Conservation (phyloP, 441 rosid genomes). For the Euphorbia celastroides region DNA sequence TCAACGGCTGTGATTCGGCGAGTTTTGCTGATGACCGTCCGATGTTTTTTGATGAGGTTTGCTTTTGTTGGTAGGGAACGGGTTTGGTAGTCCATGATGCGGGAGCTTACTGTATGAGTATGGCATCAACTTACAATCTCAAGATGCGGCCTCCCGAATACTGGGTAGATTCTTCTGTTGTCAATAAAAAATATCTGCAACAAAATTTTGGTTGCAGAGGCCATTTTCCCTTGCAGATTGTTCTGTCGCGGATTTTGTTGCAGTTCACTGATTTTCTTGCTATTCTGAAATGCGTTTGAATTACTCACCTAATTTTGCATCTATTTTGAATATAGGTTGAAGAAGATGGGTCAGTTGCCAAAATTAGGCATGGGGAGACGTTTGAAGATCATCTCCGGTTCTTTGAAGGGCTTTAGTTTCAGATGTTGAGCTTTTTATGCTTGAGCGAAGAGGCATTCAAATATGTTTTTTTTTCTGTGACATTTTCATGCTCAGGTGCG, state of each 20-base stretch:
- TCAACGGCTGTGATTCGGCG: neutral
- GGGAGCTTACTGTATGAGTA: constrained; percentile 99
- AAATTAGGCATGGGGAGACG: constrained; percentile 85
- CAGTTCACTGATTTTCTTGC: too few relatives aligned
- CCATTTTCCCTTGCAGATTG: too few relatives aligned
- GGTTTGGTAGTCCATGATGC: constrained; percentile 97
- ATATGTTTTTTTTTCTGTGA: neutral
- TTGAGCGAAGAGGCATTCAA: constrained; percentile 4
- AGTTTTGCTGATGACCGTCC: neutral
- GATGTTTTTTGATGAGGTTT: constrained; percentile 16
- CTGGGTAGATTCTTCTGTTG: constrained; percentile 50
- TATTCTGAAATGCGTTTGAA: neutral
- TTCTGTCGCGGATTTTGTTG: too few relatives aligned
- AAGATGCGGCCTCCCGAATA: constrained; percentile 99
- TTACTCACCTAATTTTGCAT: constrained; percentile 1
- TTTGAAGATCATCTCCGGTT: constrained; percentile 78
- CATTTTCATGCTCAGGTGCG: neutral
- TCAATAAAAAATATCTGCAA: too few relatives aligned
- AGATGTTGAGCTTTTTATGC: neutral
- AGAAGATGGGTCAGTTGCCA: constrained; percentile 72
- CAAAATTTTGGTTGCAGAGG: too few relatives aligned
- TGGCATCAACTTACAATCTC: constrained; percentile 98
- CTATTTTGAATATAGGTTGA: constrained; percentile 49
- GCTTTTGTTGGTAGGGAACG: constrained; percentile 53
- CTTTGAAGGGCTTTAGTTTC: constrained; percentile 61